A percentile compares a stretch with the other conserved stretches of the same genome.
Conservation (phyloP, 495 filamentous ascomycete genomes). For the Penicillium verhagenii region DNA sequence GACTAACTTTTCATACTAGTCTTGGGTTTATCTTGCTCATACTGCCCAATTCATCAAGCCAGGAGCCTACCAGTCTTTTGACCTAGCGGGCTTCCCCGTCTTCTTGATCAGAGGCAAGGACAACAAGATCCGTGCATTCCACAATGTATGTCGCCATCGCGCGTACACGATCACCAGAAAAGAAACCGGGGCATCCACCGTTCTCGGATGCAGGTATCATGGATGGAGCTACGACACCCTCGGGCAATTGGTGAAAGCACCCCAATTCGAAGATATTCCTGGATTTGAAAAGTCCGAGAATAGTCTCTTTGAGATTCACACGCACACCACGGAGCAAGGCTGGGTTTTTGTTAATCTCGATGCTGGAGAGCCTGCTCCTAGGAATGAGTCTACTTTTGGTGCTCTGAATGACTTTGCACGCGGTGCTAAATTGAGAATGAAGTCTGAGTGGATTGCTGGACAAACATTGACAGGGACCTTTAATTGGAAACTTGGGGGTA, state of each 20-base stretch:
- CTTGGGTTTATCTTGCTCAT: constrained; percentile 52
- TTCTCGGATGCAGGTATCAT: constrained; percentile 60
- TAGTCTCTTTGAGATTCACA: constrained; percentile 47
- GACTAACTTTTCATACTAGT: constrained; percentile 19
- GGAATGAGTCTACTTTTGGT: constrained; percentile 7
- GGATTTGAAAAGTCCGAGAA: constrained; percentile 57
- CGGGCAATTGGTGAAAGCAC: constrained; percentile 58
- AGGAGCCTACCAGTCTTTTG: constrained; percentile 50
- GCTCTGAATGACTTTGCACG: constrained; percentile 12
- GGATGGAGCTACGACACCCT: constrained; percentile 60
- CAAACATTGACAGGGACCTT: constrained; percentile 38
- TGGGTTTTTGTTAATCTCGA: constrained; percentile 47
- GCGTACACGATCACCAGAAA: constrained; percentile 56
- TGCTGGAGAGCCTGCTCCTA: constrained; percentile 14
- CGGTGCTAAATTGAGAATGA: constrained; percentile 8
- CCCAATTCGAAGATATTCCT: constrained; percentile 52
- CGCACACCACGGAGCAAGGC: constrained; percentile 26
- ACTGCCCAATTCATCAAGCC: constrained; percentile 41
- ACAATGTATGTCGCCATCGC: constrained; percentile 60
- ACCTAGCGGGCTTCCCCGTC: constrained; percentile 49
- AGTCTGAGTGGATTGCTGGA: constrained; percentile 33
- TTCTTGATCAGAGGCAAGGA: constrained; percentile 50
- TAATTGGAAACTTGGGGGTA: constrained; percentile 47
- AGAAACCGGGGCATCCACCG: constrained; percentile 46
- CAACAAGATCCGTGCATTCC: constrained; percentile 52